Percentiles rank a stretch among this genome's conserved stretches.
phyloP scores from a whole-genome alignment of 768 basidiomycete genomes.

The Rhizopogon rudus region DNA sequence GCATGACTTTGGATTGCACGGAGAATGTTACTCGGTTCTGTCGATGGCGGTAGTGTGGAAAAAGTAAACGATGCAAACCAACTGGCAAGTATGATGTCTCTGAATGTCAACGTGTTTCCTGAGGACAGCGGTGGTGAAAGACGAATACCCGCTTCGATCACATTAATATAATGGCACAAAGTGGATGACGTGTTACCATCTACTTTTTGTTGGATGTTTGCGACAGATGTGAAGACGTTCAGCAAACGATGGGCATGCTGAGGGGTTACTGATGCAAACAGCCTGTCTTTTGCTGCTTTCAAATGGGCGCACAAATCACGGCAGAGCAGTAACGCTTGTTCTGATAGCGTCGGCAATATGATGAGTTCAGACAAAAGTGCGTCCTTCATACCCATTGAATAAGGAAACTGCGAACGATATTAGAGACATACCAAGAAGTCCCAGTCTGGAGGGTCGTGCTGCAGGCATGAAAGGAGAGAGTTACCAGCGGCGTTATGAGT shows the following conservation, averaged over 20 bases:
- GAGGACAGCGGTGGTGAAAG: neutral
- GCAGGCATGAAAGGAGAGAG: constrained; percentile 14
- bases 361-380: neutral
- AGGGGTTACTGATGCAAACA: constrained; percentile 18
- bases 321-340: constrained; percentile 26
- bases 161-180: constrained; percentile 34
- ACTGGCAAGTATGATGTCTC: constrained; percentile 35
- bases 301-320: constrained; percentile 28
- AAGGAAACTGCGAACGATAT: neutral
- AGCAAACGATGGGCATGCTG: constrained; percentile 38
- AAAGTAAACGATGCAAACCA: constrained; percentile 31
- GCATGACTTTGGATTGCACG: constrained; percentile 13
- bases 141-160: constrained; percentile 28
- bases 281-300: constrained; percentile 19
- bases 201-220: constrained; percentile 29
- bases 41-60: constrained; percentile 18
- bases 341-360: constrained; percentile 13
- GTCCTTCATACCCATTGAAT: neutral
- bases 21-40: constrained; percentile 17
- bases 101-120: constrained; percentile 22
- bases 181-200: constrained; percentile 24
- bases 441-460: constrained; percentile 24
- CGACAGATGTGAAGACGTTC: constrained; percentile 38
- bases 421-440: constrained; percentile 23
- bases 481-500: neutral